Evolutionary conservation across 148 eudicot species (phyloP).

Genomic region (Amaranthus palmeri): DNA sequence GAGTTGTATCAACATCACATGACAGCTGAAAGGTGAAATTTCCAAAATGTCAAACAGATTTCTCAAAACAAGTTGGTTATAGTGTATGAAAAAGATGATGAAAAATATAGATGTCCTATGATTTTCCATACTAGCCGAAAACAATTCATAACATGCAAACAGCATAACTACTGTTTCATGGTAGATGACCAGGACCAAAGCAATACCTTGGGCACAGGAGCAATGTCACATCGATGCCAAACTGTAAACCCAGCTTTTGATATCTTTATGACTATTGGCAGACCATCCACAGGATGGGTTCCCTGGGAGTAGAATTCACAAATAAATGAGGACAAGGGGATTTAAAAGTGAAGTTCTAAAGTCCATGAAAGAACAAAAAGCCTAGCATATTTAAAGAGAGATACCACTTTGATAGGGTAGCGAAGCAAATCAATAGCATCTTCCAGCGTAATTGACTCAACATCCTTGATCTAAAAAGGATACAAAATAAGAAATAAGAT

Average conservation of each 20-base stretch:
- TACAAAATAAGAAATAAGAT: neutral
- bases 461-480: constrained; percentile 52
- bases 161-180: neutral
- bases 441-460: constrained; percentile 53
- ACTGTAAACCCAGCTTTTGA: constrained; percentile 60
- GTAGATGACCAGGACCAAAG: neutral
- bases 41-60: neutral
- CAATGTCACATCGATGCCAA: constrained; percentile 55
- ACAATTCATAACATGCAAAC: neutral
- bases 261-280: constrained; percentile 56
- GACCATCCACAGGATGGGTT: constrained; percentile 64
- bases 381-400: constrained; percentile 8
- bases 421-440: constrained; percentile 66
- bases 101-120: neutral
- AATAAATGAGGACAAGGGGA: constrained; percentile 3
- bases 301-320: constrained; percentile 42
- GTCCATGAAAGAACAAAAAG: neutral
- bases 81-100: neutral
- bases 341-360: neutral
- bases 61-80: neutral
- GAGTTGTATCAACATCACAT: neutral
- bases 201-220: constrained; percentile 78
- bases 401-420: constrained; percentile 79
- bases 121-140: neutral
- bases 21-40: too few species aligned